Evolutionary conservation across 1,284 basidiomycete species (phyloP).

Genomic region (Heterobasidion annosum): DNA sequence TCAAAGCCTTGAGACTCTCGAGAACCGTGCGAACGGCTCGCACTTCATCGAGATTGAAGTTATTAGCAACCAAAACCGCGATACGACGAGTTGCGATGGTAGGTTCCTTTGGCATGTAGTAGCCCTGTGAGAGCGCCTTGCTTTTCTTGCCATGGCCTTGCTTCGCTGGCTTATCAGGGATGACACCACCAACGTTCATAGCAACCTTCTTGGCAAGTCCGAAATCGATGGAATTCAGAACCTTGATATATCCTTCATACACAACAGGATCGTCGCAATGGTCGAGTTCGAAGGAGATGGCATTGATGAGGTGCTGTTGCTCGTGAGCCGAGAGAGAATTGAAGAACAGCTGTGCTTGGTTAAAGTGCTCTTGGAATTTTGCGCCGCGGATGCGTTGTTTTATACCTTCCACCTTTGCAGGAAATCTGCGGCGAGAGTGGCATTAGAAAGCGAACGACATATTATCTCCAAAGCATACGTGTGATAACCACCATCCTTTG

Average conservation of each 20-base stretch:
- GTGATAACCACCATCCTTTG: conserved; percentile 46
- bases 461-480: conserved; percentile 30
- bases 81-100: conserved; percentile 63
- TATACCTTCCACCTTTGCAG: conserved; percentile 46
- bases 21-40: conserved; percentile 47
- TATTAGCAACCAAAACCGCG: conserved; percentile 67
- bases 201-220: conserved; percentile 63
- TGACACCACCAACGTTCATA: conserved; percentile 47
- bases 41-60: conserved; percentile 56
- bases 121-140: conserved; percentile 48
- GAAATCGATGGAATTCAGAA: conserved; percentile 63
- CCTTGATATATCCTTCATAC: conserved; percentile 53
- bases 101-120: conserved; percentile 50
- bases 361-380: conserved; percentile 70
- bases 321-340: conserved; percentile 67
- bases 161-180: conserved; percentile 37
- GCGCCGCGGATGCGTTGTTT: conserved; percentile 60
- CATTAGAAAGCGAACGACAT: neutral
- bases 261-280: conserved; percentile 72
- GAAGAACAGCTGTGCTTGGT: conserved; percentile 69
- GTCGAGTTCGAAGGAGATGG: conserved; percentile 71
- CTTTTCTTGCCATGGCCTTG: conserved; percentile 50
- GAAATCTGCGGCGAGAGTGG: conserved; percentile 23
- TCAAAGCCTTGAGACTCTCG: conserved; percentile 33
- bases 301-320: conserved; percentile 55